Evolutionary conservation across 2,329 filamentous ascomycete genomes (phyloP).

Genomic region (Aspergillus pseudoterreus): DNA sequence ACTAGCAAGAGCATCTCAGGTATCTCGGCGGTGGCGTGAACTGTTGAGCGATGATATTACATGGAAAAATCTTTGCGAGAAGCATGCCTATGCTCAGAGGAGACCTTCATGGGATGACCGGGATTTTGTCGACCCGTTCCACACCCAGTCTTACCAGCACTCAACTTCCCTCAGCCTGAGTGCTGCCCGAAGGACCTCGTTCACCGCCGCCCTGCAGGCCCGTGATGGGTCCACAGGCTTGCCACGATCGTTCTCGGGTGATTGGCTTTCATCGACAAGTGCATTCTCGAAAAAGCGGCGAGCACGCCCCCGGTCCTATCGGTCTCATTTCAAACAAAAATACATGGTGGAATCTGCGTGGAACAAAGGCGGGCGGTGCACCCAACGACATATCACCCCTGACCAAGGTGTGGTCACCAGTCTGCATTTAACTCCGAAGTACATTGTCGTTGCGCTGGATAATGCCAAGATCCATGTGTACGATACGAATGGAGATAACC

Average conservation of each 20-base stretch:
- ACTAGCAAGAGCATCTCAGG: constrained; percentile 86
- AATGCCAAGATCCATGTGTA: constrained; percentile 99
- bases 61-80: constrained; percentile 96
- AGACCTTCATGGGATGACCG: constrained; percentile 47
- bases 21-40: constrained; percentile 92
- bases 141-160: constrained; percentile 21
- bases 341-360: constrained; percentile 97
- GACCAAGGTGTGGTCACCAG: constrained; percentile 97
- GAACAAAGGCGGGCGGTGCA: constrained; percentile 83
- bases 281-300: constrained; percentile 42
- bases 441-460: constrained; percentile 95
- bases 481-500: constrained; percentile 80
- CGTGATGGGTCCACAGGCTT: constrained; percentile 49
- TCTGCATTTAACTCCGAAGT: constrained; percentile 87
- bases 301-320: constrained; percentile 75
- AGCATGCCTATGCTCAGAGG: constrained; percentile 89
- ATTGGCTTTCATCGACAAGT: constrained; percentile 29
- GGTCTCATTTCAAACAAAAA: constrained; percentile 95
- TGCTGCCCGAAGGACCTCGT: constrained; percentile 23
- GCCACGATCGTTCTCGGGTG: constrained; percentile 31
- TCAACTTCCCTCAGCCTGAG: constrained; percentile 18
- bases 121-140: constrained; percentile 35
- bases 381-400: constrained; percentile 84
- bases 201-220: constrained; percentile 29
- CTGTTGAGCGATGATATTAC: constrained; percentile 94